A percentile compares a stretch with the other conserved stretches of the same genome.
Conservation (phyloP, 176 grass and related monocot genomes). For the Oryza coarctata region DNA sequence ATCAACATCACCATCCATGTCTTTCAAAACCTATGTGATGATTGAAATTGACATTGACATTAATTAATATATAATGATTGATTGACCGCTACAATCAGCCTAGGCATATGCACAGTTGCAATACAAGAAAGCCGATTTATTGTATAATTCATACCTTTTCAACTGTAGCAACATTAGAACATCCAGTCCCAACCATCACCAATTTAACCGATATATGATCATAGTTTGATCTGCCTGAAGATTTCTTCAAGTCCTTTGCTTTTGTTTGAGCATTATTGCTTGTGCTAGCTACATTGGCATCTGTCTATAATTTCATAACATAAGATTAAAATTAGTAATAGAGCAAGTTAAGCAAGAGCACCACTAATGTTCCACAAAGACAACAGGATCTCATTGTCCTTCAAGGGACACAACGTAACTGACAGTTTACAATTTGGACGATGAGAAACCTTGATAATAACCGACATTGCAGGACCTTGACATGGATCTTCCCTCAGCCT, state of each 20-base stretch:
- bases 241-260: constrained; percentile 55
- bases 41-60: neutral
- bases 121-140: constrained; percentile 1
- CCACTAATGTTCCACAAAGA: constrained; percentile 20
- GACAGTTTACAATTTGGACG: constrained; percentile 9
- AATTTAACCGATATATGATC: constrained; percentile 54
- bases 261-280: constrained; percentile 52
- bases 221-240: constrained; percentile 34
- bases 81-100: neutral
- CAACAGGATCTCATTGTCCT: constrained; percentile 5
- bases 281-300: constrained; percentile 54
- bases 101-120: constrained; percentile 3
- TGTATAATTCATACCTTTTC: constrained; percentile 56
- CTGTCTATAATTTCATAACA: constrained; percentile 40
- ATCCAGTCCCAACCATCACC: constrained; percentile 80
- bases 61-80: neutral
- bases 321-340: constrained; percentile 20
- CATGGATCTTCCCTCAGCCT: constrained; percentile 85
- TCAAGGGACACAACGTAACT: constrained; percentile 15
- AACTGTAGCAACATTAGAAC: constrained; percentile 45
- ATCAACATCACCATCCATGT: constrained; percentile 84
- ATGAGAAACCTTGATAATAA: constrained; percentile 70
- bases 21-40: constrained; percentile 59
- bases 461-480: constrained; percentile 79
- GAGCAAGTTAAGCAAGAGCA: constrained; percentile 1